These are phyloP conservation scores for Hanseniaspora hatyaiensis DNA, from an alignment of 805 yeast species.

Conservation along the genomic window DNA sequence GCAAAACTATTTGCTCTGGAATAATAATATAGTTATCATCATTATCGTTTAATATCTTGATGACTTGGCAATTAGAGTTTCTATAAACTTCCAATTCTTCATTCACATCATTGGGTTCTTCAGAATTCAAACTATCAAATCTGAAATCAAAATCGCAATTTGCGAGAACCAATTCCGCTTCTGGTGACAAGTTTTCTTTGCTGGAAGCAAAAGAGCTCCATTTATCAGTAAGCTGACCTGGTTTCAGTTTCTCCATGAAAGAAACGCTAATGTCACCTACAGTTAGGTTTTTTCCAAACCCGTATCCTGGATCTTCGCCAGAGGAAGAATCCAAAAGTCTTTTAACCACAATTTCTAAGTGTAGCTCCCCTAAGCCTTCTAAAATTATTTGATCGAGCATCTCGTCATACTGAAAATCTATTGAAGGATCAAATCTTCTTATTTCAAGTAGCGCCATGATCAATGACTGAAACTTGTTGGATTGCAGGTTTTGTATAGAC, in stretches of 20 bases:
- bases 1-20: background rate
- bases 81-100: background rate
- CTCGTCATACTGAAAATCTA: constrained; percentile 52
- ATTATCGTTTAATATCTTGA: constrained; percentile 10
- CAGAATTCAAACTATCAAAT: constrained; percentile 1
- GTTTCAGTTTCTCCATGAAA: constrained; percentile 59
- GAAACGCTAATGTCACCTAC: constrained; percentile 75
- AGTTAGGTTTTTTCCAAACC: constrained; percentile 1
- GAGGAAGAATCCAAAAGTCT: constrained; percentile 62
- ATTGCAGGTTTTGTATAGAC: constrained; percentile 23
- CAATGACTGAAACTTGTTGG: constrained; percentile 61
- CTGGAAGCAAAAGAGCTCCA: background rate
- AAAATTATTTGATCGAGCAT: constrained; percentile 91
- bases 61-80: background rate
- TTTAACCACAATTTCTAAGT: constrained; percentile 76
- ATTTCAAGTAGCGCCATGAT: constrained; percentile 55
- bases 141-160: constrained; percentile 3
- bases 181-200: background rate
- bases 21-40: constrained; percentile 1
- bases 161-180: background rate
- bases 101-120: background rate
- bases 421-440: constrained; percentile 83
- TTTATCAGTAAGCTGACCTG: background rate
- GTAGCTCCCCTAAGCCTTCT: constrained; percentile 97
- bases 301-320: constrained; percentile 15